Percentiles rank a stretch among this genome's conserved stretches.
These are phyloP conservation scores for Coprinopsis cinerea DNA, from an alignment of 768 basidiomycete genomes.

Conservation along the genomic window DNA sequence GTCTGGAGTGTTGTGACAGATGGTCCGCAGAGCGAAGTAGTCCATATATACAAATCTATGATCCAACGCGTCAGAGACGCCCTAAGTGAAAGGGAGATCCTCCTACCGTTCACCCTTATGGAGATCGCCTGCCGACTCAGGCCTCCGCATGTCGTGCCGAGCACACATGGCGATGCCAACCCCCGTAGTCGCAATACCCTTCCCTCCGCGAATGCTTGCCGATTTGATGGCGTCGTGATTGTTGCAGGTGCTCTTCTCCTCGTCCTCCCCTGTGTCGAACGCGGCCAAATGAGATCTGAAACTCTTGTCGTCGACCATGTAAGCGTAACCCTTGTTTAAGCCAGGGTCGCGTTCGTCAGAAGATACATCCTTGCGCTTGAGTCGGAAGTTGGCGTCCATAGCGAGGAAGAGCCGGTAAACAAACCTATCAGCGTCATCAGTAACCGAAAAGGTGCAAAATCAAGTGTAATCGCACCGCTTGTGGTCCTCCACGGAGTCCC, in stretches of 20 bases:
- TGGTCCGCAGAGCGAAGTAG: conserved; percentile 17
- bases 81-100: not conserved
- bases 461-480: no score
- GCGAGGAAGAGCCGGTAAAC: conserved; percentile 18
- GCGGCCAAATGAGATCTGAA: conserved; percentile 15
- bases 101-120: conserved; percentile 29
- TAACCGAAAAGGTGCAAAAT: no score
- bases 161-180: conserved; percentile 23
- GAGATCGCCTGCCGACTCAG: conserved; percentile 23
- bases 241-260: conserved; percentile 19
- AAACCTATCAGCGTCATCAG: no score
- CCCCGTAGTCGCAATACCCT: conserved; percentile 21
- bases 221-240: no score
- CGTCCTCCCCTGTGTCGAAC: conserved; percentile 15
- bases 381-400: conserved; percentile 28
- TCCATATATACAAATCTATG: conserved; percentile 26
- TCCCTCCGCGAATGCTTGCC: conserved; percentile 15
- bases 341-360: conserved; percentile 21
- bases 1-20: not conserved
- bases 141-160: conserved; percentile 25
- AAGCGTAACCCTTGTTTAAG: conserved; percentile 21
- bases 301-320: conserved; percentile 19
- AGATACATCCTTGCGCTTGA: conserved; percentile 21
- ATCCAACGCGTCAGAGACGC: not conserved
- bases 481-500: no score